These are phyloP conservation scores for Vinca minor DNA, from an alignment of 257 asterid genomes.

Conservation along the genomic window DNA sequence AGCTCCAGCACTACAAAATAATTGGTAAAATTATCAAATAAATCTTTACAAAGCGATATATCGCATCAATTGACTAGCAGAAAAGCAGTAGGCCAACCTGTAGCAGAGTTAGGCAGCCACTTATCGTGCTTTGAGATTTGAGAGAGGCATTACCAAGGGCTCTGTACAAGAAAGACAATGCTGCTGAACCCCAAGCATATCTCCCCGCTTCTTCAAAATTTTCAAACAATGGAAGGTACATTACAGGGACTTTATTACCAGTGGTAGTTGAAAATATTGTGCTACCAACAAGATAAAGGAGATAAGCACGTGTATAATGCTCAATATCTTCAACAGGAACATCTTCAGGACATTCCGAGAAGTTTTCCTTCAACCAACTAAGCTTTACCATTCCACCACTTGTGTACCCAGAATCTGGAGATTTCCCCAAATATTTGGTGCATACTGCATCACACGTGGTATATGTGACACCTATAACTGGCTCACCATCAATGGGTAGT, in stretches of 20 bases:
- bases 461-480: conserved; percentile 89
- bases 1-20: conserved; percentile 99
- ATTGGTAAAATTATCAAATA: conserved; percentile 13
- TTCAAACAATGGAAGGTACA: conserved; percentile 93
- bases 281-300: conserved; percentile 89
- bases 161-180: conserved; percentile 82
- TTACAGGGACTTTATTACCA: conserved; percentile 91
- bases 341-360: conserved; percentile 60
- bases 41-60: not conserved
- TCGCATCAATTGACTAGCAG: conserved; percentile 2
- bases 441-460: conserved; percentile 52
- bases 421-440: conserved; percentile 31
- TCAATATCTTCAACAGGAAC: conserved; percentile 64
- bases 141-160: conserved; percentile 96
- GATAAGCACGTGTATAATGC: conserved; percentile 79
- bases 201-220: conserved; percentile 81
- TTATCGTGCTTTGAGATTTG: conserved; percentile 86
- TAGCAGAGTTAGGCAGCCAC: conserved; percentile 82
- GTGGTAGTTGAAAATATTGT: conserved; percentile 94
- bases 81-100: conserved; percentile 48
- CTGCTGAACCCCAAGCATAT: conserved; percentile 97
- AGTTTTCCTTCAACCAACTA: conserved; percentile 91
- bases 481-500: conserved; percentile 80
- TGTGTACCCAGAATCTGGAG: conserved; percentile 40
- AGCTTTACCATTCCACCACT: conserved; percentile 86